Conservation (phyloP, 257 asterid species). For the Marsdenia floribunda region DNA sequence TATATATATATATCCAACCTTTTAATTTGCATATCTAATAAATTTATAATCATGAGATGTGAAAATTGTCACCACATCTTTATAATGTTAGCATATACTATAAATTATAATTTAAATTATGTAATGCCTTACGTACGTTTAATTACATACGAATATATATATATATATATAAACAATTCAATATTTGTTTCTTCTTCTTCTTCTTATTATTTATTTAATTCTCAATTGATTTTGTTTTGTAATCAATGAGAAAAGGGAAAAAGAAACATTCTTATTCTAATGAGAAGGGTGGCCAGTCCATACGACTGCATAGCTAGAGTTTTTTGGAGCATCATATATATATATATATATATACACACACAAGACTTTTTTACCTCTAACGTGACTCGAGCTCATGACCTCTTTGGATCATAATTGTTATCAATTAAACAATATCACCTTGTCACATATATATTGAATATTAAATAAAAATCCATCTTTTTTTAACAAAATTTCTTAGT, state of each 20-base stretch:
- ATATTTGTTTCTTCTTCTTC: too few species aligned
- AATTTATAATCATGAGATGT: not conserved
- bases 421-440: too few species aligned
- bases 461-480: too few species aligned
- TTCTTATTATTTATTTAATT: too few species aligned
- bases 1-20: not conserved
- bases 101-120: not conserved
- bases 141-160: not conserved
- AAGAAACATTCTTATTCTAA: not conserved
- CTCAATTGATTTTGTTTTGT: not conserved
- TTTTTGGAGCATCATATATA: not conserved
- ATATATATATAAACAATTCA: too few species aligned
- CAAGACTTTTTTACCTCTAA: too few species aligned
- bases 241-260: not conserved
- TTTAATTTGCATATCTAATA: not conserved
- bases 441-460: too few species aligned
- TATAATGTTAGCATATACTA: not conserved
- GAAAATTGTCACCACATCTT: not conserved
- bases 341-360: too few species aligned
- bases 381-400: too few species aligned
- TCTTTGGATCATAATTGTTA: too few species aligned
- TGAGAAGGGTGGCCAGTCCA: not conserved
- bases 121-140: not conserved
- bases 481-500: too few species aligned
- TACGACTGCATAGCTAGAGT: not conserved